Base-by-base conservation (phyloP, 1,284 basidiomycete species). In the Cutaneotrichosporon sp. region DNA sequence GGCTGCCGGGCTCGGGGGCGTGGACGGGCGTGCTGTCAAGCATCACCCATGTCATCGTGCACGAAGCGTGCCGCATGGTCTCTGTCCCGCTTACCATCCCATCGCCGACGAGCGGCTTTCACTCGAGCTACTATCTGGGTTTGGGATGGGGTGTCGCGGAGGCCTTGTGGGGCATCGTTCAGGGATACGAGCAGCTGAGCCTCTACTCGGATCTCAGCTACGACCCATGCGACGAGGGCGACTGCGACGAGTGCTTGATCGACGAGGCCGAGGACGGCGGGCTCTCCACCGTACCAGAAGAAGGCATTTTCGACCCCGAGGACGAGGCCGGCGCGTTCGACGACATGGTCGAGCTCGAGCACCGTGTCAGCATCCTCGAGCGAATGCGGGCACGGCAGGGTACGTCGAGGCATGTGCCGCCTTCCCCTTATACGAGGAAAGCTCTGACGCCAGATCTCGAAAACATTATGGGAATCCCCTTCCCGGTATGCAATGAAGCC, bases 141-240 rank as follows among this genome's bases (percentile, higher is more conserved):
- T 56, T 75, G n/a, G 74, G 74, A 0, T 75, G 71, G 72, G 72
- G 72, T 30, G 51, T 63, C 1, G 72, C 74, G 4, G 72, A 75
- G 60, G 64, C 64, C 0, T 56, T 65, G 1, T 75, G 72, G 70
- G 72, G 74, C 3, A 72, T 73, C 18, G 63, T 72, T 2, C 67
- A 72, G 53, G 74, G 67, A 14, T 75, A 69, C 64, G 72, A 71
- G 35, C 72, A 74, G 57, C 62, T 75, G 22, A 55, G 64, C 17
- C 59, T 74, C 4, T 75, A 74, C 49, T 60, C 67, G 43, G 74
- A 75, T 51, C 59, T 74, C 15, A 48, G 49, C 33, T 26, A 49
- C 15, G 49, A 37, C 22, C 40, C 46, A 36, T 54, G 51, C n/a
- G 58, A 46, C 21, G 47, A 54, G 22, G 52, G 34, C 21, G 20